phyloP scores from a whole-genome alignment of 768 basidiomycete species.

The Coprinellus micaceus region DNA sequence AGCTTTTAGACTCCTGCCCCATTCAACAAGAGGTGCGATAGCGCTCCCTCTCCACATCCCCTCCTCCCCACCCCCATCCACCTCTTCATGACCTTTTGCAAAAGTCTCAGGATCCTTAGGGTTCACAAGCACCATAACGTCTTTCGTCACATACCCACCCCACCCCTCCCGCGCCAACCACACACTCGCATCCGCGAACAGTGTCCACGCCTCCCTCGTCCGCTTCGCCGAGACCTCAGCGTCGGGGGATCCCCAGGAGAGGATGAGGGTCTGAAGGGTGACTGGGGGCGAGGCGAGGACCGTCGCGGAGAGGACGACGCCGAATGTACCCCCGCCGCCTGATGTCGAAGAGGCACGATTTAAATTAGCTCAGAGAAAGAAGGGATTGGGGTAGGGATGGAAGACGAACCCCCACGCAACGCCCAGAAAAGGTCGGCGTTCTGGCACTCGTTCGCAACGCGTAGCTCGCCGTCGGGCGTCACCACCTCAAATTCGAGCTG shows the following conservation, averaged over 20 bases:
- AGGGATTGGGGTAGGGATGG: conserved; percentile 7
- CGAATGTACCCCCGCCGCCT: conserved; percentile 39
- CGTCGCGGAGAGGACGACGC: conserved; percentile 33
- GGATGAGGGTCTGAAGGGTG: conserved; percentile 34
- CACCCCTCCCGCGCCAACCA: conserved; percentile 45
- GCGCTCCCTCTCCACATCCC: neutral
- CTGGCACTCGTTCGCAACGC: conserved; percentile 38
- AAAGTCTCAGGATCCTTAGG: conserved; percentile 19
- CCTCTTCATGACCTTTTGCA: neutral
- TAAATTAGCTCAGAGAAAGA: conserved; percentile 43
- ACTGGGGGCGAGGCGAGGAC: conserved; percentile 36
- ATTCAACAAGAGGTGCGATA: conserved; percentile 25
- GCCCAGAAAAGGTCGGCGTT: conserved; percentile 45
- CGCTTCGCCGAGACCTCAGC: conserved; percentile 17
- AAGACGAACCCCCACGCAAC: conserved; percentile 35
- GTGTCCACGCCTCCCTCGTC: conserved; percentile 32
- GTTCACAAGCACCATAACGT: conserved; percentile 41
- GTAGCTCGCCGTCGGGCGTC: conserved; percentile 40
- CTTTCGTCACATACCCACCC: conserved; percentile 41
- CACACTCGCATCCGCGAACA: conserved; percentile 35
- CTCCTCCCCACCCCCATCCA: neutral
- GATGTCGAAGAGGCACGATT: neutral
- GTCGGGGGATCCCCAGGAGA: conserved; percentile 18
- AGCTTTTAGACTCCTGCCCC: conserved; percentile 24
- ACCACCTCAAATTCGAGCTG: conserved; percentile 30